phyloP scores from a whole-genome alignment of 352 stramenopile genomes.

The Lagenidium sp. region DNA sequence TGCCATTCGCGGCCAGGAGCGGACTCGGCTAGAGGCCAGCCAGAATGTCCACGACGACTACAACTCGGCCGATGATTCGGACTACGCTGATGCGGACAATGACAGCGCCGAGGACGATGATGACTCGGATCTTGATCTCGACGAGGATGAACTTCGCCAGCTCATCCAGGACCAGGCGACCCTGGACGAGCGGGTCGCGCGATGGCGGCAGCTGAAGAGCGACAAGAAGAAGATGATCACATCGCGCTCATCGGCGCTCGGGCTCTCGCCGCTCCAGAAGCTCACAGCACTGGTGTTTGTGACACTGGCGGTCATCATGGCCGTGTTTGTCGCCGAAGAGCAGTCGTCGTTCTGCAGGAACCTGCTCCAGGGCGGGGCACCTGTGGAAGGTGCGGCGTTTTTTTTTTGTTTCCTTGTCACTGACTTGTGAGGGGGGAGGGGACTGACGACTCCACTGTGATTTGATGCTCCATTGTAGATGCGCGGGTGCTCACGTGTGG shows the following conservation, averaged over 20 bases:
- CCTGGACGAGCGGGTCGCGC: no score
- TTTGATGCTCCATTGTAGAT: neutral
- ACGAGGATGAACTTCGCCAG: slow-evolving; percentile 23
- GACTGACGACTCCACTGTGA: no score
- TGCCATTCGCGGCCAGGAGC: slow-evolving; percentile 22
- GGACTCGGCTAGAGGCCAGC: slow-evolving; percentile 8
- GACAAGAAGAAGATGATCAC: neutral
- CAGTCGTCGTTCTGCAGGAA: slow-evolving; percentile 11
- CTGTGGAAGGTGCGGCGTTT: slow-evolving; percentile 4
- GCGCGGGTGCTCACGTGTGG: neutral
- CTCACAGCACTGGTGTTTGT: slow-evolving; percentile 30
- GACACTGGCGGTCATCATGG: slow-evolving; percentile 27
- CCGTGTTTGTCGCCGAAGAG: slow-evolving; percentile 30
- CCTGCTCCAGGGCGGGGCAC: slow-evolving; percentile 2
- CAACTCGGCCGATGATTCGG: slow-evolving; percentile 53
- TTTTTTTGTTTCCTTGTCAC: neutral
- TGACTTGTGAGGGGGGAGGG: no score
- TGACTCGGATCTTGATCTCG: slow-evolving; percentile 13
- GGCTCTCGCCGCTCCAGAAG: slow-evolving; percentile 21
- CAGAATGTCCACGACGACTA: slow-evolving; percentile 24
- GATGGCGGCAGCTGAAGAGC: no score
- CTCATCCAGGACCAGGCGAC: slow-evolving; percentile 12
- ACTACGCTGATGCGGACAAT: slow-evolving; percentile 37
- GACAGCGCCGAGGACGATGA: slow-evolving; percentile 32
- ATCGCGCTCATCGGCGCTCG: slow-evolving; percentile 5